Evolutionary conservation across 2,329 filamentous ascomycete genomes (phyloP), one percentile per base, ranked within the genome.

Genomic region (Talaromyces verruculosus): DNA sequence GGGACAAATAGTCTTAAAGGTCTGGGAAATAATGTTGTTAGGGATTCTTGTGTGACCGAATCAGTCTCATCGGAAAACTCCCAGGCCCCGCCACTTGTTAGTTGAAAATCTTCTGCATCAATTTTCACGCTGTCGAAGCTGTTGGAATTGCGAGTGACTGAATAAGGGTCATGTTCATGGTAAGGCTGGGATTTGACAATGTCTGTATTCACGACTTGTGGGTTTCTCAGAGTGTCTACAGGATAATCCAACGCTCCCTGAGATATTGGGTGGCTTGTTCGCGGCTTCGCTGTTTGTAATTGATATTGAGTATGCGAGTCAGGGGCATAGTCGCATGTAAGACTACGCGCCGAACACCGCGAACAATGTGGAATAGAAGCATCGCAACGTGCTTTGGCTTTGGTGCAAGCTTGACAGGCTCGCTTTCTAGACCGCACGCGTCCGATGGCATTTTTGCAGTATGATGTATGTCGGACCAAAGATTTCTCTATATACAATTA

Each of bases 381-480:
- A 58, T 64, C 62, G 41, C 62, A 64, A 35, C 62, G 62, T 25
- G 62, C 62, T 43, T 64, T 64, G 28, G 62, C 62, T 64, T 64
- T 64, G 11, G 62, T 64, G 19, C 62, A 64, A 39, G 62, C 51
- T 13, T 53, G 62, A 47, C 62, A 64, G 22, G 62, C 62, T 58
- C 62, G 62, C 30, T 64, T 64, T 30, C 62, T 47, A 35, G 62
- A 64, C 5, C 62, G 51, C 28, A 58, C 28, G 30, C 62, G 62
- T 22, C 62, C 62, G 28, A 64, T 64, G 10, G 62, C 41, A 28
- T 58, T 64, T 28, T 39, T 39, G 43, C 62, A 64, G n/a, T 64
- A 64, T 37, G 62, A 57, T 17, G 49, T 64, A 15, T 64, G 62
- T 4, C 62, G 49, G 4, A 49, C 28, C 10, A 58, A 19, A 1